phyloP scores from a whole-genome alignment of 2,329 filamentous ascomycete species.

The Pseudopyrenochaeta lycopersici region DNA sequence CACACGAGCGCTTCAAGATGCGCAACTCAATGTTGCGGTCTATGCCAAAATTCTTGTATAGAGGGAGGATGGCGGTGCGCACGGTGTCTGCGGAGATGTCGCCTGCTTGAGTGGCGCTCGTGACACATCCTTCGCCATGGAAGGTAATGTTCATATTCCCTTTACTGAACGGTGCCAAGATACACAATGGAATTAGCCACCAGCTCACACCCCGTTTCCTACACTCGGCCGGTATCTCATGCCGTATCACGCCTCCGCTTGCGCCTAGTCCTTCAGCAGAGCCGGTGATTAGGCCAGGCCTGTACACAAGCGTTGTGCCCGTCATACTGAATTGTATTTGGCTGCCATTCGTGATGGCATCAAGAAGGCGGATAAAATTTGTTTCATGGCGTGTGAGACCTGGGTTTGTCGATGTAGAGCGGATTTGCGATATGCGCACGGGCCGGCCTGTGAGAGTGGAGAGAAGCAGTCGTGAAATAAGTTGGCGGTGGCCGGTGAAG shows the following conservation, averaged over 20 bases:
- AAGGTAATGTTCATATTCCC: slow-evolving; percentile 89
- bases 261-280: slow-evolving; percentile 79
- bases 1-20: slow-evolving; percentile 74
- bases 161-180: slow-evolving; percentile 94
- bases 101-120: slow-evolving; percentile 80
- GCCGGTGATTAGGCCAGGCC: slow-evolving; percentile 90
- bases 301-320: slow-evolving; percentile 90
- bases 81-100: slow-evolving; percentile 94
- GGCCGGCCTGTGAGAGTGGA: slow-evolving; percentile 90
- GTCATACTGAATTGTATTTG: slow-evolving; percentile 96
- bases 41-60: slow-evolving; percentile 92
- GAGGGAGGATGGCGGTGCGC: slow-evolving; percentile 87
- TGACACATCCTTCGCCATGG: slow-evolving; percentile 91
- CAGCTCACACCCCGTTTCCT: slow-evolving; percentile 85
- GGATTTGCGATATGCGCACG: slow-evolving; percentile 92
- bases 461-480: slow-evolving; percentile 85
- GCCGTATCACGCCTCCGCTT: slow-evolving; percentile 77
- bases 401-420: slow-evolving; percentile 84
- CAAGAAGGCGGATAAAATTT: slow-evolving; percentile 93
- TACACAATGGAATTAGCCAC: slow-evolving; percentile 87
- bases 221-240: slow-evolving; percentile 80
- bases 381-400: slow-evolving; percentile 93
- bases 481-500: slow-evolving; percentile 84
- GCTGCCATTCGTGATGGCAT: slow-evolving; percentile 93
- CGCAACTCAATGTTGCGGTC: slow-evolving; percentile 84